Percentiles rank a stretch among this genome's conserved stretches.
These are phyloP conservation scores for Cylindrodendrum hubeiense DNA, from an alignment of 2,329 filamentous ascomycete genomes.

Conservation along the genomic window DNA sequence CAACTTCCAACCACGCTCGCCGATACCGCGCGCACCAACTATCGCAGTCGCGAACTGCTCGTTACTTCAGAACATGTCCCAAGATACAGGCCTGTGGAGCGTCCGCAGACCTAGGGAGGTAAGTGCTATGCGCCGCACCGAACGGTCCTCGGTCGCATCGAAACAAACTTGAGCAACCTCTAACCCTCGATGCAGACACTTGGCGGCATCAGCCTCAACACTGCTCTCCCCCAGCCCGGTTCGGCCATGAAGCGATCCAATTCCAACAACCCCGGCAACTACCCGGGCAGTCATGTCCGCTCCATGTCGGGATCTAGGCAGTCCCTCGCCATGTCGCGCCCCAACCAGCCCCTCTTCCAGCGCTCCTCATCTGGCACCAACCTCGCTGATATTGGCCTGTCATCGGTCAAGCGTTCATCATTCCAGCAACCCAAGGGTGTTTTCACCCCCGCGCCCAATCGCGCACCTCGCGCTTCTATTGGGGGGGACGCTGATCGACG, in stretches of 20 bases:
- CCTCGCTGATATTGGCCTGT: constrained; percentile 82
- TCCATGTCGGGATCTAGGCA: constrained; percentile 87
- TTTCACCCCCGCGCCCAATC: constrained; percentile 66
- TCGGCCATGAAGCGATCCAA: constrained; percentile 95
- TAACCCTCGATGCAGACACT: constrained; percentile 75
- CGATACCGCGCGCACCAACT: constrained; percentile 26
- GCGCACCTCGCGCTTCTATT: constrained; percentile 57
- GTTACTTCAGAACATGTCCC: constrained; percentile 73
- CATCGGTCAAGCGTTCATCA: constrained; percentile 87
- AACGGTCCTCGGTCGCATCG: constrained; percentile 32
- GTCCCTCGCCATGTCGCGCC: constrained; percentile 85
- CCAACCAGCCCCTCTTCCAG: constrained; percentile 88
- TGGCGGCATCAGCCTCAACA: constrained; percentile 84
- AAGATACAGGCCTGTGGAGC: constrained; percentile 89
- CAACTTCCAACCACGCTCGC: constrained; percentile 2
- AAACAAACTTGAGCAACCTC: constrained; percentile 4
- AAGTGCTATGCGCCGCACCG: constrained; percentile 49
- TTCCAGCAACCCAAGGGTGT: constrained; percentile 81
- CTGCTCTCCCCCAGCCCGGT: constrained; percentile 87
- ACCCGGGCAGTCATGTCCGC: constrained; percentile 78
- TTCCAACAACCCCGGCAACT: constrained; percentile 74
- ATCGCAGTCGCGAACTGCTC: constrained; percentile 33
- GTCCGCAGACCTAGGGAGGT: constrained; percentile 94
- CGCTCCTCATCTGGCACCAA: constrained; percentile 87
- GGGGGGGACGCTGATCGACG: constrained; percentile 65